These are phyloP conservation scores for Tubosaeta sp. DNA, from an alignment of 768 basidiomycete genomes.

Conservation along the genomic window DNA sequence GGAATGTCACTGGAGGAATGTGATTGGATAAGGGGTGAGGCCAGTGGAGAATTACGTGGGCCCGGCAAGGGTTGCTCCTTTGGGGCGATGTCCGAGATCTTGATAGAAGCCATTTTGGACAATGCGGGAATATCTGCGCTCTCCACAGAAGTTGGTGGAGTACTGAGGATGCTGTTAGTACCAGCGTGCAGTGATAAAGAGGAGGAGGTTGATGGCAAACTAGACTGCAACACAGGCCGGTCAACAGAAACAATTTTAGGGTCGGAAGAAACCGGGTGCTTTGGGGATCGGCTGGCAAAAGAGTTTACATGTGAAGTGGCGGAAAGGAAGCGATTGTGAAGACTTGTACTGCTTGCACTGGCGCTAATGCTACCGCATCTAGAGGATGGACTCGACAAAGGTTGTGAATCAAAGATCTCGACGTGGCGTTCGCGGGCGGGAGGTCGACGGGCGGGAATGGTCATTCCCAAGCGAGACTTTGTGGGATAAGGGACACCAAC, in stretches of 20 bases:
- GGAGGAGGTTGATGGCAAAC: slow-evolving; percentile 37
- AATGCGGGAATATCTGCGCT: slow-evolving; percentile 38
- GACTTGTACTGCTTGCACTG: slow-evolving; percentile 21
- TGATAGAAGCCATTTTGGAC: slow-evolving; percentile 26
- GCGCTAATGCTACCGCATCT: slow-evolving; percentile 28
- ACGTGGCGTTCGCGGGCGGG: slow-evolving; percentile 57
- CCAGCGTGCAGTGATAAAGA: slow-evolving; percentile 40
- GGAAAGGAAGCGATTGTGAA: slow-evolving; percentile 18
- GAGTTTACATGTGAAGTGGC: slow-evolving; percentile 4
- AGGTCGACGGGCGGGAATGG: slow-evolving; percentile 51
- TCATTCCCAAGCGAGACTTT: slow-evolving; percentile 56
- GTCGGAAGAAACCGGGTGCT: slow-evolving; percentile 3
- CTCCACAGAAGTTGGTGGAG: slow-evolving; percentile 50
- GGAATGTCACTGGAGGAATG: slow-evolving; percentile 14
- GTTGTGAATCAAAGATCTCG: slow-evolving; percentile 81
- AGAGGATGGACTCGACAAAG: slow-evolving; percentile 54
- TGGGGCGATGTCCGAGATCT: slow-evolving; percentile 8
- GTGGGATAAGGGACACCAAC: slow-evolving; percentile 75
- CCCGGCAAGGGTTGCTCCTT: background rate
- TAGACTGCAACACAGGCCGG: slow-evolving; percentile 30
- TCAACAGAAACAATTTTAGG: slow-evolving; percentile 2
- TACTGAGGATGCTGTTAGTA: slow-evolving; percentile 39
- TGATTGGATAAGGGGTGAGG: slow-evolving; percentile 26
- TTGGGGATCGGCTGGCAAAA: slow-evolving; percentile 25
- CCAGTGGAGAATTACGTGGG: background rate